These are phyloP conservation scores for Mycena haematopus DNA, from an alignment of 768 basidiomycete genomes.

Conservation along the genomic window DNA sequence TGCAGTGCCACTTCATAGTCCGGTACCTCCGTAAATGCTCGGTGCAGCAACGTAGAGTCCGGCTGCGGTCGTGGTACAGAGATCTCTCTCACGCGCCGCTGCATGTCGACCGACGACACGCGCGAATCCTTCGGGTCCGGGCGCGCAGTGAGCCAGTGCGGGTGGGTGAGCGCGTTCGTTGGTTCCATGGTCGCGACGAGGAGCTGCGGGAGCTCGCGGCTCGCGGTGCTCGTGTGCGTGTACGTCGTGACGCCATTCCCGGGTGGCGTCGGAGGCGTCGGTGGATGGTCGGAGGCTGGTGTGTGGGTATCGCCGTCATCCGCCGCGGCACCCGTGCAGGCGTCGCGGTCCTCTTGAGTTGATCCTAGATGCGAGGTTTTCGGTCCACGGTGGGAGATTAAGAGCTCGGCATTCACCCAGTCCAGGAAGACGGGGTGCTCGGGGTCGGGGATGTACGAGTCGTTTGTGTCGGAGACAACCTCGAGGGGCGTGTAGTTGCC, in stretches of 20 bases:
- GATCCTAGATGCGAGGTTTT: slow-evolving; percentile 32
- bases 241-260: slow-evolving; percentile 52
- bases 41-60: slow-evolving; percentile 52
- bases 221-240: slow-evolving; percentile 56
- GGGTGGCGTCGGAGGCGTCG: slow-evolving; percentile 26
- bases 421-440: slow-evolving; percentile 60
- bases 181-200: slow-evolving; percentile 69
- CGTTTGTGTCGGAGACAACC: slow-evolving; percentile 44
- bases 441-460: slow-evolving; percentile 54
- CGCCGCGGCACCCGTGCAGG: slow-evolving; percentile 2
- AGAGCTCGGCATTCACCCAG: slow-evolving; percentile 86
- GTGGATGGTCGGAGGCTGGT: slow-evolving; percentile 21
- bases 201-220: slow-evolving; percentile 56
- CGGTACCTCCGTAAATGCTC: slow-evolving; percentile 80
- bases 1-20: slow-evolving; percentile 84
- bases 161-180: slow-evolving; percentile 52
- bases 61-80: slow-evolving; percentile 17
- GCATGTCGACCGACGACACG: slow-evolving; percentile 26
- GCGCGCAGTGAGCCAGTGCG: slow-evolving; percentile 49
- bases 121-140: slow-evolving; percentile 39
- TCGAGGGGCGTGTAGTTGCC: slow-evolving; percentile 48
- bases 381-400: slow-evolving; percentile 62
- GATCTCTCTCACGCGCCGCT: slow-evolving; percentile 28
- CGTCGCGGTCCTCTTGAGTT: neutral
- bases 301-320: slow-evolving; percentile 7